Evolutionary conservation across 768 basidiomycete genomes (phyloP), one percentile per base, ranked within the genome.

Genomic region (Bullera alba): DNA sequence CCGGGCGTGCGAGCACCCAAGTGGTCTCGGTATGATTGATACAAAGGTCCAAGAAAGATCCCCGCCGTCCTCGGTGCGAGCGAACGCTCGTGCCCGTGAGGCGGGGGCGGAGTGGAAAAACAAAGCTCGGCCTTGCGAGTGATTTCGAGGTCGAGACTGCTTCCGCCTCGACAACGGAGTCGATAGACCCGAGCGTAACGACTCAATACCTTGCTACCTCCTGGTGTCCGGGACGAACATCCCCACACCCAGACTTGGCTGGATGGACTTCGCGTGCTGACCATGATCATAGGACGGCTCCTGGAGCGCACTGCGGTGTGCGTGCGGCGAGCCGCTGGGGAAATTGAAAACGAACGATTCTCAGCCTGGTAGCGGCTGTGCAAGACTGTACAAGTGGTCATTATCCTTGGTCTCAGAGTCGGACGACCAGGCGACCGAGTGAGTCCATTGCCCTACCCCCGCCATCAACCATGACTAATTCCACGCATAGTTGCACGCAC

Each of bases 31-130:
- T 79, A 77, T 78, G 86, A 85, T 85, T 83, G 92, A 97, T 97
- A 92, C 90, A 84, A 86, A 75, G 79, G 86, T 87, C 92, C 92
- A 69, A 95, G 64, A 93, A 75, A 39, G 75, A 84, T 48, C 56
- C 53, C 70, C 75, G 34, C 75, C 66, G 81, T 80, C 79, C 37
- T 10, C 8, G 19, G 37, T 39, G 8, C 32, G 8, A n/a, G 32
- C n/a, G 32, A 34, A 8, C n/a, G 32, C n/a, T 34, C 32, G 8
- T 34, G 32, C 8, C 22, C 37, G 37, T 21, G n/a, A n/a, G n/a
- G n/a, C n/a, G n/a, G n/a, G n/a, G n/a, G n/a, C n/a, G n/a, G n/a
- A n/a, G n/a, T n/a, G 53, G 77, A 76, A 77, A 78, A 80, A 88
- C 92, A 89, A 92, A 91, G 88, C 83, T 80, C 82, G 35, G 75